These are phyloP conservation scores for Chondrus crispus DNA, from an alignment of 23 red algal species.

Conservation along the genomic window DNA sequence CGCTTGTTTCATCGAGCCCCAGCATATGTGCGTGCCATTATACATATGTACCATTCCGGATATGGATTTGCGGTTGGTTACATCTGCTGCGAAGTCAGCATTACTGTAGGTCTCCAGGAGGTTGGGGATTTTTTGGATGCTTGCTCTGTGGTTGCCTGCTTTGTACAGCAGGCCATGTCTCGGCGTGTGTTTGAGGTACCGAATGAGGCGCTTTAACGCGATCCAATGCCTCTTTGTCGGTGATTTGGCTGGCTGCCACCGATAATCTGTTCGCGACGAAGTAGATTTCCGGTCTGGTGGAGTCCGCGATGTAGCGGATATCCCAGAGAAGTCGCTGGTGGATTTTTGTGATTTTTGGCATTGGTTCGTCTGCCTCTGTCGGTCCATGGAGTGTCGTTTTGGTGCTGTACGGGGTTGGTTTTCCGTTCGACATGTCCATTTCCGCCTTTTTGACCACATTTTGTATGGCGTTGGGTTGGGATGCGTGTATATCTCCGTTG, in stretches of 20 bases:
- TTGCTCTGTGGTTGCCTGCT: neutral
- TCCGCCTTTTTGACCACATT: neutral
- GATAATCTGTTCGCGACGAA: neutral
- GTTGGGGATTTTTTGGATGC: neutral
- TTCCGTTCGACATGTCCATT: neutral
- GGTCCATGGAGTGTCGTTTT: neutral
- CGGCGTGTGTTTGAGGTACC: neutral
- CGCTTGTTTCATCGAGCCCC: neutral
- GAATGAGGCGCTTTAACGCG: neutral
- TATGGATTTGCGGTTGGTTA: neutral
- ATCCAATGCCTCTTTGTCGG: neutral
- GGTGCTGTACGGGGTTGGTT: neutral
- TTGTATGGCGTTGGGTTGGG: neutral
- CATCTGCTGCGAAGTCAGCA: neutral
- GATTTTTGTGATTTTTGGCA: neutral
- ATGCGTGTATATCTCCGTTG: neutral
- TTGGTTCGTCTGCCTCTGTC: neutral
- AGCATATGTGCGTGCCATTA: neutral
- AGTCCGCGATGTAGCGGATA: neutral
- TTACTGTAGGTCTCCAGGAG: neutral
- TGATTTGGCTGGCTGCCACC: neutral
- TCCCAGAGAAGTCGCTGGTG: neutral
- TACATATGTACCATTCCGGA: neutral
- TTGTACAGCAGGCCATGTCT: neutral
- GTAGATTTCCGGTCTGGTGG: neutral